Base-by-base conservation (phyloP, 1,139 yeast genomes). In the Candida sp. region DNA sequence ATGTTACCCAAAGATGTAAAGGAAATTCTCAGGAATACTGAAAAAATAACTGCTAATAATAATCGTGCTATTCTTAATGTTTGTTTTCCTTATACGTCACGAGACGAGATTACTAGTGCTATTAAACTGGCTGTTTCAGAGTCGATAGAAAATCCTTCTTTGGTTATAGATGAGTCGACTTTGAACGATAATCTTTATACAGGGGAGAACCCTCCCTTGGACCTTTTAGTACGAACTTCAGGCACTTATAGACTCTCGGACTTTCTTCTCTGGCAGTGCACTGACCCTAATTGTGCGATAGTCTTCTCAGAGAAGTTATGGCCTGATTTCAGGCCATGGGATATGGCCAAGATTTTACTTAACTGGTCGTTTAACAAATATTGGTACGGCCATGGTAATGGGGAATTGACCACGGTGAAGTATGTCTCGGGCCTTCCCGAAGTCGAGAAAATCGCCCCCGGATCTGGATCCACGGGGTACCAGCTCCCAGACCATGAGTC, bases 61-160 rank as follows among this genome's bases (percentile, higher is more conserved):
- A 68, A 63, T 21, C 73, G 88, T 44, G 97, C 96, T 0, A 76
- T 81, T 5, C 71, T 93, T 45, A 93, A 93, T 60, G 88, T 93
- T 34, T 93, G 99, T 63, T 89, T 93, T 66, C 98, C 98, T 1
- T 93, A 93, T 65, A 93, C 99, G 0, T 84, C 97, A 11, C 74
- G 98, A 53, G 95, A 91, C 58, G 99, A 93, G 58, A 88, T 93
- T 48, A 75, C 95, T 2, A 79, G 80, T 44, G 75, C 93, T 27
- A 78, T 93, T 43, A 74, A 74, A 45, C 56, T 61, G 5, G 70
- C 81, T 6, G 84, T 87, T 6, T 19, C 60, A 68, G 52, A 61
- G 51, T 51, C n/a, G n/a, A 61, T 35, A 5, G 46, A 35, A 29
- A 42, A 50, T 22, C 49, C 52, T 1, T 55, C 50, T 35, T 45